Conservation (phyloP, 257 asterid species). For the Rauvolfia tetraphylla region DNA sequence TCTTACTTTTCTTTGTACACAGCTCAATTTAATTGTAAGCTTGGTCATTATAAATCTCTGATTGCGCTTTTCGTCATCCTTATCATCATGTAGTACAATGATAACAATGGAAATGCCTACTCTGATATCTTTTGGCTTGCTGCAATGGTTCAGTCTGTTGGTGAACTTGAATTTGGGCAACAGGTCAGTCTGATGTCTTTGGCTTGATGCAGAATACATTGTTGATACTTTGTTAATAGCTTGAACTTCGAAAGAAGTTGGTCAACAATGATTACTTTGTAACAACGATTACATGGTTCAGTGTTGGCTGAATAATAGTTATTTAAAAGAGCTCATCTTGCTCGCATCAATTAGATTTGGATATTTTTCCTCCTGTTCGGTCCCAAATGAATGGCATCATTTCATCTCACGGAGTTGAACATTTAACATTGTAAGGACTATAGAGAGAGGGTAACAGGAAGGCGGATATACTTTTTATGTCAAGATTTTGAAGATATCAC, state of each 20-base stretch:
- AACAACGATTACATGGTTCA: not conserved
- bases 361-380: not conserved
- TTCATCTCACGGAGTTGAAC: no score
- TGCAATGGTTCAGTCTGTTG: conserved; percentile 83
- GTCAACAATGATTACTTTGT: not conserved
- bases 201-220: not conserved
- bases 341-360: not conserved
- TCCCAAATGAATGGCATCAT: no score
- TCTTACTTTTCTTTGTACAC: not conserved
- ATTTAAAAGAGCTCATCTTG: not conserved
- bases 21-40: not conserved
- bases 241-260: not conserved
- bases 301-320: not conserved
- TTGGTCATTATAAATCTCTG: not conserved
- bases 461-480: not conserved
- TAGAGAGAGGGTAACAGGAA: not conserved
- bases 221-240: not conserved
- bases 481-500: not conserved
- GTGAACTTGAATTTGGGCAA: conserved; percentile 93
- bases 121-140: conserved; percentile 98
- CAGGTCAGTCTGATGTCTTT: conserved; percentile 54
- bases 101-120: conserved; percentile 85
- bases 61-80: conserved; percentile 7
- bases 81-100: conserved; percentile 65
- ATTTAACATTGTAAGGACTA: not conserved